These are phyloP conservation scores for Trichoderma sp. DNA, from an alignment of 2,329 filamentous ascomycete genomes.

Conservation along the genomic window DNA sequence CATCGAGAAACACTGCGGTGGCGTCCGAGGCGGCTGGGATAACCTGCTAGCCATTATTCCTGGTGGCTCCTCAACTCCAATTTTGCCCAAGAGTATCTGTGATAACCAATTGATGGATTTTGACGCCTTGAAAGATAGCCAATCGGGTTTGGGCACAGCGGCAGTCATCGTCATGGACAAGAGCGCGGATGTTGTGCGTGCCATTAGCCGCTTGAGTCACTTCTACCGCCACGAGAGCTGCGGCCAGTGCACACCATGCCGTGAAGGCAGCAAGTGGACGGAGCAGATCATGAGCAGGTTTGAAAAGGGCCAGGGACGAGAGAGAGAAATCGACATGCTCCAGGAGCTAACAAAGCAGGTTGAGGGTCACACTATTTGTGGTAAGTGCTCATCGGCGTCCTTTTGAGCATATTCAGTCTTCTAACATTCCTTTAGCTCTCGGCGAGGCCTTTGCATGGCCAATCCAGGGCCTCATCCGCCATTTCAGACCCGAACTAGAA, in stretches of 20 bases:
- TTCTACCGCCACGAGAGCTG: conserved; percentile 99
- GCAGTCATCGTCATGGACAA: conserved; percentile 99
- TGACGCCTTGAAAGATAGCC: conserved; percentile 94
- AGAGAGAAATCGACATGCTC: conserved; percentile 97
- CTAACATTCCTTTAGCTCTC: conserved; percentile 54
- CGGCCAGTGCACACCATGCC: conserved; percentile 98
- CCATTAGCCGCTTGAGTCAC: conserved; percentile 86
- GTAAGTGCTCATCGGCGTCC: conserved; percentile 45
- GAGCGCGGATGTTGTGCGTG: conserved; percentile 90
- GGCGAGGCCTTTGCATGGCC: conserved; percentile 99
- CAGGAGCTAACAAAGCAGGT: conserved; percentile 99
- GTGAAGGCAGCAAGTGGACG: conserved; percentile 98
- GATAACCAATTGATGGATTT: conserved; percentile 99
- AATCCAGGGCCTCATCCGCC: conserved; percentile 94
- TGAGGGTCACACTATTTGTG: conserved; percentile 98
- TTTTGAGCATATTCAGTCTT: conserved; percentile 19
- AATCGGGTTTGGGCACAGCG: conserved; percentile 94
- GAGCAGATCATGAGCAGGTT: conserved; percentile 98
- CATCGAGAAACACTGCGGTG: conserved; percentile 97
- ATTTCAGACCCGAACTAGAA: conserved; percentile 96
- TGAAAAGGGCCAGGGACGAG: conserved; percentile 82
- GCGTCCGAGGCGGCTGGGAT: conserved; percentile 95
- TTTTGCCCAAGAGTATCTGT: conserved; percentile 84
- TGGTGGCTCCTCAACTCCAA: conserved; percentile 92
- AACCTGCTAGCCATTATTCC: conserved; percentile 94